Percentiles rank a stretch among this genome's conserved stretches.
Conservation (phyloP, 2,329 filamentous ascomycete genomes). For the Neospermospora avenae region DNA sequence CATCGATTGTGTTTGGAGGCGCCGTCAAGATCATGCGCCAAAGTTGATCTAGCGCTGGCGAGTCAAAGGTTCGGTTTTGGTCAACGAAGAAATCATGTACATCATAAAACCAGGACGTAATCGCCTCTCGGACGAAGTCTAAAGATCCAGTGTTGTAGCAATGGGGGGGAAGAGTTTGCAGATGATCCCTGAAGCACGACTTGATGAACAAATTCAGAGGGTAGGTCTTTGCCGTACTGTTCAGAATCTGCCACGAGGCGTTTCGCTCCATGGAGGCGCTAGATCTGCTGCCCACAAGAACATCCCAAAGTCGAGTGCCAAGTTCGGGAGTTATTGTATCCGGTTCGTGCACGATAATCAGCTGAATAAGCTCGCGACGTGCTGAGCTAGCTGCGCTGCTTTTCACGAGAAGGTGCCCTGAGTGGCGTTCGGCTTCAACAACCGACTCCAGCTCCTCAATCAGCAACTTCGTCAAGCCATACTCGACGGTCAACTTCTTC, state of each 20-base stretch:
- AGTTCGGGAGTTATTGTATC: slow-evolving; percentile 59
- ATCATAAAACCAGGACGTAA: slow-evolving; percentile 50
- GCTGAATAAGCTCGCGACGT: slow-evolving; percentile 55
- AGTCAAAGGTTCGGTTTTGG: slow-evolving; percentile 49
- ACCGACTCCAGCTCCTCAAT: slow-evolving; percentile 60
- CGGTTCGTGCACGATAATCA: slow-evolving; percentile 59
- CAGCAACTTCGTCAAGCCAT: slow-evolving; percentile 58
- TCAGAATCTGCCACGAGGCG: slow-evolving; percentile 66
- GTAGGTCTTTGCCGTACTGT: slow-evolving; percentile 42
- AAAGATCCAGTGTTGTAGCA: slow-evolving; percentile 61
- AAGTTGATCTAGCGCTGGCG: slow-evolving; percentile 63
- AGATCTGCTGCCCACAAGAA: slow-evolving; percentile 64
- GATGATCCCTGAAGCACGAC: slow-evolving; percentile 51
- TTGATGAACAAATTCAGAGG: slow-evolving; percentile 51
- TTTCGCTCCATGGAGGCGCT: slow-evolving; percentile 59
- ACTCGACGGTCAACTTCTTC: slow-evolving; percentile 54
- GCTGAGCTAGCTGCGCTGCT: slow-evolving; percentile 48
- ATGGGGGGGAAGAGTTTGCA: slow-evolving; percentile 54
- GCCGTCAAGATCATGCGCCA: slow-evolving; percentile 79
- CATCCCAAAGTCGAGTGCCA: slow-evolving; percentile 65
- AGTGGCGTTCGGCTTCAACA: slow-evolving; percentile 23
- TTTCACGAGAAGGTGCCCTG: slow-evolving; percentile 20
- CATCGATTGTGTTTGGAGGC: slow-evolving; percentile 61
- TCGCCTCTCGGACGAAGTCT: slow-evolving; percentile 56
- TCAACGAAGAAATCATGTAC: slow-evolving; percentile 46